Evolutionary conservation across 805 yeast genomes (phyloP).

Genomic region (Dipodascus albidus): DNA sequence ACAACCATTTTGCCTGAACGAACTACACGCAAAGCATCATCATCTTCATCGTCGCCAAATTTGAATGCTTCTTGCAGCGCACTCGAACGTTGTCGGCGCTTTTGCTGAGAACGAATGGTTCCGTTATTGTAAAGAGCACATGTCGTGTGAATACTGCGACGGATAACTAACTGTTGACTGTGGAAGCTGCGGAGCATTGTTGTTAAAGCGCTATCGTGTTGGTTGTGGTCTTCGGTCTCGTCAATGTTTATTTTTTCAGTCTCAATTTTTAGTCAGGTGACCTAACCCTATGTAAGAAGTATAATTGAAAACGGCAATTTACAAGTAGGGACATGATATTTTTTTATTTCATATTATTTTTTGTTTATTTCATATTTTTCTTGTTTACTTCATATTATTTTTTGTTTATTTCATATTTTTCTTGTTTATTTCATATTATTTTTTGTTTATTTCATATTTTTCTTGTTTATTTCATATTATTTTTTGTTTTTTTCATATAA

Average conservation of each 20-base stretch:
- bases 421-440: no score
- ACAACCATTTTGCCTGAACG: conserved; percentile 6
- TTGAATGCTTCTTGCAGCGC: conserved; percentile 11
- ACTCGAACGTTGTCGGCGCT: background rate
- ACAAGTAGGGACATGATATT: no score
- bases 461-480: no score
- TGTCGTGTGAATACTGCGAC: background rate
- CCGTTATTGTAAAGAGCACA: background rate
- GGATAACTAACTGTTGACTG: background rate
- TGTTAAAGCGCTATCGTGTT: no score
- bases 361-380: no score
- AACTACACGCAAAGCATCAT: conserved; percentile 3
- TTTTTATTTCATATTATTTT: no score
- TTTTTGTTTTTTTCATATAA: no score
- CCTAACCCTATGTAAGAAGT: background rate
- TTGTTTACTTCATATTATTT: no score
- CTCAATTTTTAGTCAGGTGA: background rate
- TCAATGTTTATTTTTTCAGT: no score
- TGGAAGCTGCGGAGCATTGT: background rate
- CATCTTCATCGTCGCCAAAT: conserved; percentile 11
- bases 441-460: no score
- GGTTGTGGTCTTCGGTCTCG: no score
- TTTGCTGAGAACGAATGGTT: background rate
- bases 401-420: no score
- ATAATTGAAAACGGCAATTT: background rate